Evolutionary conservation across 129 eudicot species (phyloP).

Genomic region (Helianthus annuus): HanXRQr2.0-SUNRISE NC_035447.2:107227373-107227872

Average conservation of each 20-base stretch:
- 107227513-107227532: no score
- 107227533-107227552: neutral
- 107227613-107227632: slow-evolving; percentile 96
- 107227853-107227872: slow-evolving; percentile 91
- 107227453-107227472: slow-evolving; percentile 91
- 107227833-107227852: slow-evolving; percentile 61
- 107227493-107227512: slow-evolving; percentile 24
- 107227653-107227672: slow-evolving; percentile 67
- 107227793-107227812: slow-evolving; percentile 46
- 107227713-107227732: slow-evolving; percentile 59
- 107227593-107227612: slow-evolving; percentile 94
- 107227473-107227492: slow-evolving; percentile 76
- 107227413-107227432: slow-evolving; percentile 96
- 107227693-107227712: slow-evolving; percentile 52
- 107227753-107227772: slow-evolving; percentile 57
- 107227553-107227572: neutral
- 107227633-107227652: slow-evolving; percentile 71
- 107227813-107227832: slow-evolving; percentile 83
- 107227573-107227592: slow-evolving; percentile 3
- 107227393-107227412: slow-evolving; percentile 88
- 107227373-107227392: slow-evolving; percentile 98
- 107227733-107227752: slow-evolving; percentile 57
- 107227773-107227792: slow-evolving; percentile 39
- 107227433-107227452: slow-evolving; percentile 96
- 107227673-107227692: slow-evolving; percentile 70